Conservation (phyloP, 2,329 filamentous ascomycete species). For the Curvularia hawaiiensis region DNA sequence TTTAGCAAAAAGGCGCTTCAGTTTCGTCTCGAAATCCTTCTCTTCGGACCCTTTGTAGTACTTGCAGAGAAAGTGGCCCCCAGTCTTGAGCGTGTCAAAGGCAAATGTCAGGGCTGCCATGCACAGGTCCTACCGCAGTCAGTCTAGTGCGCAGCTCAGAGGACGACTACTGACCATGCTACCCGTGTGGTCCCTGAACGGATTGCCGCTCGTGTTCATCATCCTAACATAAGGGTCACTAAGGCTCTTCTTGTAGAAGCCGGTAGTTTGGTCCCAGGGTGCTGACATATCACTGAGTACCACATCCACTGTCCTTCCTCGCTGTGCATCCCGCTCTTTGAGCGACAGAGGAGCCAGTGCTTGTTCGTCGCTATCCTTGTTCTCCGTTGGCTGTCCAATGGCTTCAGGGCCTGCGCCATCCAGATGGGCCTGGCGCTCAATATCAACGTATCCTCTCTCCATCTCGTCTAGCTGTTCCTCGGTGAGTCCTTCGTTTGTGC, state of each 20-base stretch:
- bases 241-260: constrained; percentile 84
- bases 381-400: constrained; percentile 18
- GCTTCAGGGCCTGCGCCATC: constrained; percentile 32
- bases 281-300: constrained; percentile 99
- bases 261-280: constrained; percentile 84
- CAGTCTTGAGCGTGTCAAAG: constrained; percentile 78
- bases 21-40: constrained; percentile 72
- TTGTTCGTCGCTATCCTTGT: constrained; percentile 29
- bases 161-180: constrained; percentile 77
- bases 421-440: constrained; percentile 59
- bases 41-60: constrained; percentile 94
- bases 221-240: constrained; percentile 97
- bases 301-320: constrained; percentile 76
- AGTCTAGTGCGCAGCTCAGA: constrained; percentile 1
- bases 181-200: constrained; percentile 84
- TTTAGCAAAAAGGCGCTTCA: constrained; percentile 77
- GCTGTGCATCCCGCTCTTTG: constrained; percentile 45
- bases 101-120: constrained; percentile 82
- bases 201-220: constrained; percentile 96
- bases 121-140: constrained; percentile 77
- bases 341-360: constrained; percentile 34
- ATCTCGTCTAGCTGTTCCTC: constrained; percentile 50
- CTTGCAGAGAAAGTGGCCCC: constrained; percentile 95
- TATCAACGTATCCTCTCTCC: constrained; percentile 67
- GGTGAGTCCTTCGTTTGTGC: constrained; percentile 36